Base-by-base conservation (phyloP, 495 filamentous ascomycete species). In the Entonaema liquescens region DNA sequence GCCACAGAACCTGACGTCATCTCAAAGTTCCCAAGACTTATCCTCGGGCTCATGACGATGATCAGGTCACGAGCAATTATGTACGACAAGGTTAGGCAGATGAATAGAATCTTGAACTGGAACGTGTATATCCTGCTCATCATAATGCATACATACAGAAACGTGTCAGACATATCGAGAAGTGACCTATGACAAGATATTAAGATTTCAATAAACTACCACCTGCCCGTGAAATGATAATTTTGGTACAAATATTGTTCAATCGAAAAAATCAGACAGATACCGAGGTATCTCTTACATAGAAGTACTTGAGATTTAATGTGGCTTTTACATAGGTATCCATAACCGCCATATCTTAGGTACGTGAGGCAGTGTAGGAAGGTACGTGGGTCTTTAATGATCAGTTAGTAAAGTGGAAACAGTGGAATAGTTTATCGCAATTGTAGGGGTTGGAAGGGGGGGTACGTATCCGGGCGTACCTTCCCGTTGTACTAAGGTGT, bases 1-100 rank as follows among this genome's bases (percentile, higher is more conserved):
- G 70, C 70, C 70, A 73, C 65, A 73, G 0, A 4, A n/a, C 25
- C 50, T 73, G 70, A 73, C 61, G 70, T 73, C 70, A 72, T 36
- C 1, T 56, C 36, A 26, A 4, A n/a, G n/a, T n/a, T n/a, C n/a
- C 8, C 42, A 47, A 47, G 42, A 9, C 42, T 47, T 47, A 47
- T 47, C 42, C 42, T 47, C 29, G 21, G 19, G 26, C 63, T 64
- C 58, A 35, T 62, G 62, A 71, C 52, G 36, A 13, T 26, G 44
- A 59, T 21, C 23, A 59, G 59, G 62, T 65, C 68, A 71, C 63
- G 58, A 59, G 59, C 15, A 44, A 44, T 26, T 13, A 55, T 9
- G 33, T 63, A 31, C 42, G 33, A 28, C 17, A 21, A 21, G 21
- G 3, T 21, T 50, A 23, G n/a, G 47, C 23, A 35, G 17, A 3